A percentile compares a stretch with the other conserved stretches of the same genome.
Evolutionary conservation across 352 stramenopile genomes (phyloP).

Genomic region (Globisporangium heterothallicum): DNA sequence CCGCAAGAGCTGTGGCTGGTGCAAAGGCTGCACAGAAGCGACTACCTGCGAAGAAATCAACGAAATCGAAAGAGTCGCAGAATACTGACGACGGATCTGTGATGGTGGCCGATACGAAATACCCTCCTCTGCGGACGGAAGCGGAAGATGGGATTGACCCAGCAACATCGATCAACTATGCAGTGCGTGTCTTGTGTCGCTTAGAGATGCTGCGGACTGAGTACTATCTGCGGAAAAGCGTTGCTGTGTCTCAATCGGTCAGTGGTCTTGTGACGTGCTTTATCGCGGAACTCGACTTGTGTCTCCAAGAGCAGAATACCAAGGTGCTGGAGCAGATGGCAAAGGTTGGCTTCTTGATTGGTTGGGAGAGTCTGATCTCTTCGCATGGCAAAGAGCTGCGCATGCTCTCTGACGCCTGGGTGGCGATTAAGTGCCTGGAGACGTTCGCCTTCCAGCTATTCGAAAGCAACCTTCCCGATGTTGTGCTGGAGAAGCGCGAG

Average conservation of each 20-base stretch:
- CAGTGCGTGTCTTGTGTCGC: slow-evolving; percentile 53
- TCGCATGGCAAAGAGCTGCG: slow-evolving; percentile 93
- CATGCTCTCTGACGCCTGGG: slow-evolving; percentile 92
- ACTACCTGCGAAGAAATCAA: slow-evolving; percentile 35
- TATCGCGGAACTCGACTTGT: slow-evolving; percentile 69
- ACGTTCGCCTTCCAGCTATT: slow-evolving; percentile 80
- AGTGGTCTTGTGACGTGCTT: slow-evolving; percentile 81
- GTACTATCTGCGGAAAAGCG: slow-evolving; percentile 81
- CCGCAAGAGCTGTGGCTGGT: slow-evolving; percentile 47
- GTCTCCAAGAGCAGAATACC: slow-evolving; percentile 48
- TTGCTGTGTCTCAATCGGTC: slow-evolving; percentile 78
- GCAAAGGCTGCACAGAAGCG: slow-evolving; percentile 44
- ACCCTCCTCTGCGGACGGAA: slow-evolving; percentile 63
- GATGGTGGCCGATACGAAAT: slow-evolving; percentile 37
- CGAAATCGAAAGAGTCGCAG: slow-evolving; percentile 33
- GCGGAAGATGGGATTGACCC: slow-evolving; percentile 48
- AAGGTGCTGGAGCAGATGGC: slow-evolving; percentile 69
- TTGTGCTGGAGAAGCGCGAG: slow-evolving; percentile 57
- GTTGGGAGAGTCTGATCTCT: slow-evolving; percentile 94
- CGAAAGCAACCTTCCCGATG: slow-evolving; percentile 33
- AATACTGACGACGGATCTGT: slow-evolving; percentile 28
- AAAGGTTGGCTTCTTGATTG: slow-evolving; percentile 83
- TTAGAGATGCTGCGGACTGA: slow-evolving; percentile 72
- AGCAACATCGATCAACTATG: slow-evolving; percentile 47
- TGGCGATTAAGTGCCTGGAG: slow-evolving; percentile 85